These are phyloP conservation scores for Penicillium fuscoglaucum DNA, from an alignment of 2,329 filamentous ascomycete genomes.

Conservation along the genomic window DNA sequence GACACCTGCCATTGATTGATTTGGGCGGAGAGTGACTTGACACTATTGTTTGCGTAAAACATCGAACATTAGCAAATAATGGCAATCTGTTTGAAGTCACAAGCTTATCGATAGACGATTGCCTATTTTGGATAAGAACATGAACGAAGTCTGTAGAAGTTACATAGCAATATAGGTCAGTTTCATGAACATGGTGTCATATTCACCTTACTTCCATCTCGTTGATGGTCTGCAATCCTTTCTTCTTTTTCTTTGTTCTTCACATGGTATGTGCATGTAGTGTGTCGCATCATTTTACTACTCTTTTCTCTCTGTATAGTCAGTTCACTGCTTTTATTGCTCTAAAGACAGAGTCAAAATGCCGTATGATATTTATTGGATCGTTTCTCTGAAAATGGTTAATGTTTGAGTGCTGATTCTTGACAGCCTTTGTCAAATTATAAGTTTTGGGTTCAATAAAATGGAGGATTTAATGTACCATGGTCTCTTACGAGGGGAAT, in stretches of 20 bases:
- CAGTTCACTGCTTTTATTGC: not conserved
- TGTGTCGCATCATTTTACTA: not conserved
- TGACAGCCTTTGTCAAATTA: not conserved
- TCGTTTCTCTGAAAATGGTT: not conserved
- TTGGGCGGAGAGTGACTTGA: too few species aligned
- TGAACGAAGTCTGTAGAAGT: not conserved
- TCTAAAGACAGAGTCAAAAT: not conserved
- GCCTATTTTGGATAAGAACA: not conserved
- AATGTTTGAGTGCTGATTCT: not conserved
- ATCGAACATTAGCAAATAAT: too few species aligned
- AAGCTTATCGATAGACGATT: not conserved
- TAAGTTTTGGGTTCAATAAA: not conserved
- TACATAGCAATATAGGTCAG: too few species aligned
- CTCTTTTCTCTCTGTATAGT: not conserved
- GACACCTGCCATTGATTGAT: too few species aligned
- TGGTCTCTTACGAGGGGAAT: not conserved
- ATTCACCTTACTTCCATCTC: not conserved
- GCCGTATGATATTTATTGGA: too few species aligned
- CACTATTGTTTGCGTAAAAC: too few species aligned
- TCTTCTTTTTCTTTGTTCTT: not conserved
- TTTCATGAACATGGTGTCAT: not conserved
- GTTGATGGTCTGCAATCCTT: not conserved
- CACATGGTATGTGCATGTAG: too few species aligned
- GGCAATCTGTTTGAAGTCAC: not conserved
- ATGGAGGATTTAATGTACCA: not conserved